Conservation (phyloP, 495 filamentous ascomycete species). For the Hypoxylon fuscum region DNA sequence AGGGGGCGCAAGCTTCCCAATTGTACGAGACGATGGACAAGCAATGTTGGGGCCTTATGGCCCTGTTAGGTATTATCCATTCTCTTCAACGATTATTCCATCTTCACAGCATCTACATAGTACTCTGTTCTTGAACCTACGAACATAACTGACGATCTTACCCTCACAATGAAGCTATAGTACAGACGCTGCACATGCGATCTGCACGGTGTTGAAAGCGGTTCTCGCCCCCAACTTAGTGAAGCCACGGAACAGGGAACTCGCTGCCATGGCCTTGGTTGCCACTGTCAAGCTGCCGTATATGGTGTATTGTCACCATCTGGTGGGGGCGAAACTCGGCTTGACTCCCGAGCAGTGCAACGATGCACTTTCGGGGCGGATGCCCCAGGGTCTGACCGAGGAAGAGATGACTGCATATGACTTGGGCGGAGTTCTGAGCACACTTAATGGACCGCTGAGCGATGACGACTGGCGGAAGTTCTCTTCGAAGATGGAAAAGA, state of each 20-base stretch:
- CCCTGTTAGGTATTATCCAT: background rate
- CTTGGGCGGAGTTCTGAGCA: background rate
- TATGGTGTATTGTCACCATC: conserved; percentile 5
- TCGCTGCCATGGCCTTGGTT: conserved; percentile 14
- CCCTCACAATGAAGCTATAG: background rate
- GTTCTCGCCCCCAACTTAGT: background rate
- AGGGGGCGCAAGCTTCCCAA: conserved; percentile 1
- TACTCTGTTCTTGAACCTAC: background rate
- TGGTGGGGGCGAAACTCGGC: background rate
- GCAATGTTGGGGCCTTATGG: conserved; percentile 3
- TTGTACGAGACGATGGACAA: background rate
- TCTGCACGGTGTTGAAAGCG: background rate
- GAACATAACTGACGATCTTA: background rate
- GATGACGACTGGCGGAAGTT: background rate
- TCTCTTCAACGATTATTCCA: background rate
- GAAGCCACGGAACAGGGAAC: conserved; percentile 20
- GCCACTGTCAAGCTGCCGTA: conserved; percentile 18
- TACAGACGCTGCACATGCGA: background rate
- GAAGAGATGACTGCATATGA: conserved; percentile 2
- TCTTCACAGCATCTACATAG: background rate
- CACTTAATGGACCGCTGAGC: background rate
- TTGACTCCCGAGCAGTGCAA: background rate
- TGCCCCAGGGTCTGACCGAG: conserved; percentile 5
- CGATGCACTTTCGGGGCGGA: conserved; percentile 1
- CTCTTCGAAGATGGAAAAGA: background rate